Conservation (phyloP, 2,329 filamentous ascomycete species). For the Lasiodiplodia gonubiensis region DNA sequence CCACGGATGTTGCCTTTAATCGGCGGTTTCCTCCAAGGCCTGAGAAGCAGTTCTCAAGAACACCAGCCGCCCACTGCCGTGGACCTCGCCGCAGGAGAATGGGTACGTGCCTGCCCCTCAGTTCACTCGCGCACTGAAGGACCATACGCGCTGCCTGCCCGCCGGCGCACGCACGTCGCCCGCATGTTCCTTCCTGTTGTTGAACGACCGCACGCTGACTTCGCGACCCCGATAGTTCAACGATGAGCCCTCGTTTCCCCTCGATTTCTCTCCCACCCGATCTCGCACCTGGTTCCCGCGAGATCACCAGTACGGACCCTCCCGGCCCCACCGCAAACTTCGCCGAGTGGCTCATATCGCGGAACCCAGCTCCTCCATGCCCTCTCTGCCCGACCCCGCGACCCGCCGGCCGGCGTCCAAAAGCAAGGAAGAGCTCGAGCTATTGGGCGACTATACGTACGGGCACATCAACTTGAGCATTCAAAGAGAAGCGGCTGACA, state of each 20-base stretch:
- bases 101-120: neutral
- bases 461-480: neutral
- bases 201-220: slow-evolving; percentile 1
- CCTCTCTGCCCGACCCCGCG: neutral
- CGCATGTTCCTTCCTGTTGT: slow-evolving; percentile 6
- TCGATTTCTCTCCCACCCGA: slow-evolving; percentile 3
- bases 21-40: neutral
- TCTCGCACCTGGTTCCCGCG: slow-evolving; percentile 1
- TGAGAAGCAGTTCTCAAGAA: neutral
- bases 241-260: slow-evolving; percentile 4
- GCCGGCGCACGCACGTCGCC: neutral
- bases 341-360: neutral
- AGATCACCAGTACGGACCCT: slow-evolving; percentile 1
- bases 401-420: neutral
- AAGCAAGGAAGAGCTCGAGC: neutral
- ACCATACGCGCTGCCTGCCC: neutral
- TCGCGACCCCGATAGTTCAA: neutral
- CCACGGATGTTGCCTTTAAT: neutral
- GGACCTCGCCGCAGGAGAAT: neutral
- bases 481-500: neutral
- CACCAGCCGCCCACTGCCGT: neutral
- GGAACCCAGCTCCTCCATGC: neutral
- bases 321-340: neutral
- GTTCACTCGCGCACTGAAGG: neutral
- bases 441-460: neutral